Percentiles rank a stretch among this genome's conserved stretches.
phyloP scores from a whole-genome alignment of 208 protist genomes.

The Leishmania amazonensis region DNA sequence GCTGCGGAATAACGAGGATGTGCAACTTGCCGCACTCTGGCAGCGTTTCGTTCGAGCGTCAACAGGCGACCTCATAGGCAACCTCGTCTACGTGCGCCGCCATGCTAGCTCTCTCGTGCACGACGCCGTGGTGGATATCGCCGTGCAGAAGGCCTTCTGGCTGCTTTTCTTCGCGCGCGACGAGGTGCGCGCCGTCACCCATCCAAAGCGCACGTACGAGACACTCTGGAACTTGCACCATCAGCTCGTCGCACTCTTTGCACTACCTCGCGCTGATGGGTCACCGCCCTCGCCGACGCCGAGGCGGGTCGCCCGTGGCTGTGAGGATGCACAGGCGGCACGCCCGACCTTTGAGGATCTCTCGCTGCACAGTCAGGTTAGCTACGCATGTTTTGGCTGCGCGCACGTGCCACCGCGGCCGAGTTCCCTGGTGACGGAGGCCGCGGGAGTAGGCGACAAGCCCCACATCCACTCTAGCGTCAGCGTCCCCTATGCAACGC shows the following conservation, averaged over 20 bases:
- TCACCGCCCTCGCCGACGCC: background rate
- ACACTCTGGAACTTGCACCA: constrained; percentile 55
- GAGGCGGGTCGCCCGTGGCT: too few species aligned
- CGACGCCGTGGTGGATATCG: constrained; percentile 50
- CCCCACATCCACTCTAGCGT: background rate
- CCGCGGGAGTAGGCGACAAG: background rate
- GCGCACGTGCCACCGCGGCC: constrained; percentile 24
- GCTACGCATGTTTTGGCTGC: constrained; percentile 51
- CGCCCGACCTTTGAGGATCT: constrained; percentile 25
- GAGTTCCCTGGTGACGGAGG: background rate
- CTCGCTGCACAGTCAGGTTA: constrained; percentile 29
- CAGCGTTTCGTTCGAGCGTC: constrained; percentile 43
- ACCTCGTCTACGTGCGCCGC: constrained; percentile 33
- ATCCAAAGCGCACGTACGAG: constrained; percentile 58
- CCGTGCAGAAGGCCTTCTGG: constrained; percentile 58
- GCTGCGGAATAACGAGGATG: constrained; percentile 53
- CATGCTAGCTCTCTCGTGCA: constrained; percentile 23
- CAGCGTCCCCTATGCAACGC: background rate
- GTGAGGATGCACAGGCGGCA: background rate
- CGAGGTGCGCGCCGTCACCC: constrained; percentile 78
- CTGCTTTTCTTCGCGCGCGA: constrained; percentile 83
- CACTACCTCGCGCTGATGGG: background rate
- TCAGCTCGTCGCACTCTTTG: constrained; percentile 25
- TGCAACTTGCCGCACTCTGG: constrained; percentile 76
- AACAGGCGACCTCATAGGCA: constrained; percentile 46